Evolutionary conservation across 768 basidiomycete genomes (phyloP).

Genomic region (Clavulina sp.): DNA sequence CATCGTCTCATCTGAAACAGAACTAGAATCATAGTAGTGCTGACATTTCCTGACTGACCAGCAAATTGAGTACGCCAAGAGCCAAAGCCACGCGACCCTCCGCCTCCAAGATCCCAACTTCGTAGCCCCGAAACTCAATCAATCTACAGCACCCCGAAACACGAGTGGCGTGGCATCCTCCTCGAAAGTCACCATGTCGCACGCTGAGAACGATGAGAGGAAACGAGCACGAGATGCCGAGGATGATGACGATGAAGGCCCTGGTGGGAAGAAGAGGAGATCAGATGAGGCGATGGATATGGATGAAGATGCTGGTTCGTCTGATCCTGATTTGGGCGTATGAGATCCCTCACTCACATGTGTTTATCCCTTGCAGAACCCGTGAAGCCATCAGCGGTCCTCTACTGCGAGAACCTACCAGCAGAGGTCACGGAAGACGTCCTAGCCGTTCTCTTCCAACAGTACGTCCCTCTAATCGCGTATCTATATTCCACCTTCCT

Average conservation of each 20-base stretch:
- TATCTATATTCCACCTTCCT: constrained; percentile 3
- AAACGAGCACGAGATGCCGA: constrained; percentile 40
- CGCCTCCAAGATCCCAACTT: constrained; percentile 66
- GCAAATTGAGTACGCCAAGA: constrained; percentile 84
- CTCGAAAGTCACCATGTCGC: constrained; percentile 22
- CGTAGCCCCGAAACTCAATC: constrained; percentile 36
- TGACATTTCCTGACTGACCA: constrained; percentile 18
- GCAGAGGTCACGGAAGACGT: constrained; percentile 81
- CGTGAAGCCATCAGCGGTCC: constrained; percentile 22
- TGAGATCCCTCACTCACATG: constrained; percentile 21
- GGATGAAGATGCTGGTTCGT: constrained; percentile 48
- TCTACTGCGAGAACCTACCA: constrained; percentile 74
- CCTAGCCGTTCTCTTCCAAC: constrained; percentile 75
- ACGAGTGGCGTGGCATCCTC: constrained; percentile 10
- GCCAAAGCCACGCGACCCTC: constrained; percentile 73
- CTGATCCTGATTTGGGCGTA: neutral
- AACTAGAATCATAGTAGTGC: constrained; percentile 6
- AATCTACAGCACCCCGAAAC: constrained; percentile 24
- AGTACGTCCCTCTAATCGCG: too few species aligned
- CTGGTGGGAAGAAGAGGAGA: constrained; percentile 51
- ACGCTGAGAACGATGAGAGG: constrained; percentile 38
- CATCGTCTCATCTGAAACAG: constrained; percentile 12
- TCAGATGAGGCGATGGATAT: constrained; percentile 69
- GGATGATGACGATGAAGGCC: constrained; percentile 30
- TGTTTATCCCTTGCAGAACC: too few species aligned